A percentile compares a stretch with the other conserved stretches of the same genome.
These are phyloP conservation scores for Periglandula ipomoeae DNA, from an alignment of 2,329 filamentous ascomycete species.

Conservation along the genomic window DNA sequence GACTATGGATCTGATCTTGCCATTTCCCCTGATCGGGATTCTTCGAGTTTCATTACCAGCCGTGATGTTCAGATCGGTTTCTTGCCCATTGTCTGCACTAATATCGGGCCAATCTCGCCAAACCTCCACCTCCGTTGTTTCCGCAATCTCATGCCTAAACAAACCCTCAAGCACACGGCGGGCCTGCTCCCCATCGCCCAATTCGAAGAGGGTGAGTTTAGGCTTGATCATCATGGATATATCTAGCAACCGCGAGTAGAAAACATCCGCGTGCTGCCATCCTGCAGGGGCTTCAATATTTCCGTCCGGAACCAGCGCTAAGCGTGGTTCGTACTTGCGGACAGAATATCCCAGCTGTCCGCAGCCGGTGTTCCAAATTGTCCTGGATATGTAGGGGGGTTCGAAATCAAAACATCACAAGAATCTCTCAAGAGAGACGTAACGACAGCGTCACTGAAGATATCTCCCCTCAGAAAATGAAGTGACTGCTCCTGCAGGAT, in stretches of 20 bases:
- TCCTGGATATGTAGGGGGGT: constrained; percentile 83
- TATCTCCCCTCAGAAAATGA: constrained; percentile 37
- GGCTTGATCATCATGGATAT: constrained; percentile 41
- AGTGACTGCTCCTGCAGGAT: constrained; percentile 20
- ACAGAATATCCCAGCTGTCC: constrained; percentile 59
- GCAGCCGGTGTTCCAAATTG: constrained; percentile 27
- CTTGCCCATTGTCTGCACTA: constrained; percentile 19
- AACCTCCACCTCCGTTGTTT: constrained; percentile 44
- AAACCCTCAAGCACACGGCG: constrained; percentile 48
- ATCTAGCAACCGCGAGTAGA: constrained; percentile 58
- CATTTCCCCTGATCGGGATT: constrained; percentile 36
- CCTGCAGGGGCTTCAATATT: constrained; percentile 18
- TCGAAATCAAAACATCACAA: constrained; percentile 68
- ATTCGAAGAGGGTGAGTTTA: constrained; percentile 56
- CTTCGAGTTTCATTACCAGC: constrained; percentile 6
- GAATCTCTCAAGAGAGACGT: constrained; percentile 12
- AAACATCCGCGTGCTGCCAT: constrained; percentile 40
- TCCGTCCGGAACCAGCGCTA: constrained; percentile 59
- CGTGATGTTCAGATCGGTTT: constrained; percentile 14
- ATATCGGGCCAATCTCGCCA: constrained; percentile 61
- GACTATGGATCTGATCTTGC: constrained; percentile 37
- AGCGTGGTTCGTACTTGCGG: constrained; percentile 67
- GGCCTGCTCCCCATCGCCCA: constrained; percentile 63
- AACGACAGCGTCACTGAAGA: constrained; percentile 37
- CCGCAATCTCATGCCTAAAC: constrained; percentile 16